A percentile compares a stretch with the other conserved stretches of the same genome.
Evolutionary conservation across 2,329 filamentous ascomycete genomes (phyloP).

Genomic region (Colletotrichum sp.): DNA sequence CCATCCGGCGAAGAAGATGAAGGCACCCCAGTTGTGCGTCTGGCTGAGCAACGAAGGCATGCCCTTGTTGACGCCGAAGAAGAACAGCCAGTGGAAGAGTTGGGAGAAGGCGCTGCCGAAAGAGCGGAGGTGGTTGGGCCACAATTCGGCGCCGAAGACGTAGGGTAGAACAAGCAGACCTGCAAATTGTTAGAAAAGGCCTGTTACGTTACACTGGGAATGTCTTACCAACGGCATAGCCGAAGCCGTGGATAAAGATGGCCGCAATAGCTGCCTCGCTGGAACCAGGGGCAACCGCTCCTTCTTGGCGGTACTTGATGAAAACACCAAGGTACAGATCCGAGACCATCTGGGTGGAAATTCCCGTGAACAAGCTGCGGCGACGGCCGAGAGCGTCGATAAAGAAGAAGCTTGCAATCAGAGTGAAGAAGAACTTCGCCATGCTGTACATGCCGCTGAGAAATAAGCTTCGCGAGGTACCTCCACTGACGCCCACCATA

Average conservation of each 20-base stretch:
- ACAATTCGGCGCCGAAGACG: constrained; percentile 47
- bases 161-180: constrained; percentile 41
- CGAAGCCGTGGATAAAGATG: constrained; percentile 49
- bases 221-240: constrained; percentile 36
- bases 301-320: constrained; percentile 35
- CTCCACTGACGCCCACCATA: constrained; percentile 35
- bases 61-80: constrained; percentile 38
- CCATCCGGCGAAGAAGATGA: constrained; percentile 44
- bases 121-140: constrained; percentile 48
- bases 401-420: constrained; percentile 47
- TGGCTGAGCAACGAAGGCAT: constrained; percentile 35
- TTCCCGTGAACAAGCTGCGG: constrained; percentile 38
- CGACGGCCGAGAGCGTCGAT: constrained; percentile 47
- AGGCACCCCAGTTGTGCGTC: constrained; percentile 45
- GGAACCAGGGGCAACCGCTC: constrained; percentile 26
- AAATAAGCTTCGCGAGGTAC: constrained; percentile 36
- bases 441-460: constrained; percentile 46
- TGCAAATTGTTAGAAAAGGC: fast-evolving
- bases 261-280: constrained; percentile 44
- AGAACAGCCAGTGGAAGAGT: constrained; percentile 47
- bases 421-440: constrained; percentile 44
- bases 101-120: constrained; percentile 44
- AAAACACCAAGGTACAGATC: constrained; percentile 45
- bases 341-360: constrained; percentile 40
- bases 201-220: neutral